phyloP scores from a whole-genome alignment of 345 rosid species.

The Eucalyptus polyanthemos region DNA sequence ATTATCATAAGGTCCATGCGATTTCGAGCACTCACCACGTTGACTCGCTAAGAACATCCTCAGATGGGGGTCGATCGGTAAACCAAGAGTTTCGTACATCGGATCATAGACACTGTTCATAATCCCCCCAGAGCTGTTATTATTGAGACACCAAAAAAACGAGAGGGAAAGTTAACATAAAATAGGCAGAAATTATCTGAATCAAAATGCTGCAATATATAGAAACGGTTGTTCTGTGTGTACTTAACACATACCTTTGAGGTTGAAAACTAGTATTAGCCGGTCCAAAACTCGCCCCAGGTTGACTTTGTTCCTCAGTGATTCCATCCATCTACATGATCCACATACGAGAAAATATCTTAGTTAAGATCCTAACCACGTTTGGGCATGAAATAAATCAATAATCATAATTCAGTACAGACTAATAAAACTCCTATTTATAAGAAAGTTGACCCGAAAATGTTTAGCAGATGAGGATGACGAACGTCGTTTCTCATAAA shows the following conservation, averaged over 20 bases:
- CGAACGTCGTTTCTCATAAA: background rate
- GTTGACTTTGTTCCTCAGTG: background rate
- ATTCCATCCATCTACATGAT: background rate
- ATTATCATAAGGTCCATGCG: background rate
- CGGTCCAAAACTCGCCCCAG: background rate
- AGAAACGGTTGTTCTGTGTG: background rate
- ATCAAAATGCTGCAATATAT: background rate
- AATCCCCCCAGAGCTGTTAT: background rate
- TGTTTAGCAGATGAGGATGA: background rate
- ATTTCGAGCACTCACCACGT: background rate
- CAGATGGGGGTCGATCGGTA: constrained; percentile 28
- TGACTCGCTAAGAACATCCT: constrained; percentile 2
- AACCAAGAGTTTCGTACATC: constrained; percentile 13
- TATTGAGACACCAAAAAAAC: background rate
- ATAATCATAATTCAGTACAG: background rate
- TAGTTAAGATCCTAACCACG: background rate
- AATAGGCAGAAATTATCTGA: background rate
- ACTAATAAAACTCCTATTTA: background rate
- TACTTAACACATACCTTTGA: background rate
- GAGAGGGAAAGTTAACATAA: background rate
- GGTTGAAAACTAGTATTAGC: background rate
- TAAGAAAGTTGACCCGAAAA: background rate
- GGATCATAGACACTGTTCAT: constrained; percentile 13
- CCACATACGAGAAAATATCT: background rate
- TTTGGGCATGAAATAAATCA: background rate